A percentile compares a stretch with the other conserved stretches of the same genome.
Conservation (phyloP, 768 basidiomycete species). For the Neoboletus subvelutipes region DNA sequence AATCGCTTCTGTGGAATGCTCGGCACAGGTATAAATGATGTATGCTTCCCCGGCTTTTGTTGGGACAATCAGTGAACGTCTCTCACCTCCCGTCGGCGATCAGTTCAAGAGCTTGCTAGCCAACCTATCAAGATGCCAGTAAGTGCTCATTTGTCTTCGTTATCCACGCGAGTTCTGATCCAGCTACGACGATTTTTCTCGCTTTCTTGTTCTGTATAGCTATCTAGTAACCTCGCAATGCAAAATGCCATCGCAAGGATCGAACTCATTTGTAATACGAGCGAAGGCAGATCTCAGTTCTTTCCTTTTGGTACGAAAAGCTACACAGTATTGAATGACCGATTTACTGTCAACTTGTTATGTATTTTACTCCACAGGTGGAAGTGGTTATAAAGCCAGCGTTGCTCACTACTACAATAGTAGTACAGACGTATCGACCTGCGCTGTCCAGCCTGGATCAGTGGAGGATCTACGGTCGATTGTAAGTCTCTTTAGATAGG, state of each 20-base stretch:
- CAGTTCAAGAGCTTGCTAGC: not conserved
- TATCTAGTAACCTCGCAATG: not conserved
- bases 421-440: slow-evolving; percentile 5
- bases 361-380: slow-evolving; percentile 1
- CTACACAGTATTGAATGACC: not conserved
- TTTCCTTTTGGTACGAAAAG: slow-evolving; percentile 6
- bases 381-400: slow-evolving; percentile 12
- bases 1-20: not conserved
- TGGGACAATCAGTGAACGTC: not conserved
- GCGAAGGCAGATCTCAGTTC: slow-evolving; percentile 9
- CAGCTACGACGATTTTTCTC: not conserved
- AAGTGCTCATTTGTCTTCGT: not conserved
- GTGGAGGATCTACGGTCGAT: slow-evolving; percentile 4
- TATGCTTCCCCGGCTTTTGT: not conserved
- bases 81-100: not conserved
- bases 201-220: not conserved
- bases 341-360: not conserved
- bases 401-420: slow-evolving; percentile 11
- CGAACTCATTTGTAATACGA: not conserved
- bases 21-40: not conserved
- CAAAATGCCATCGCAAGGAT: slow-evolving; percentile 2
- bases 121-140: not conserved
- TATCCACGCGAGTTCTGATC: not conserved
- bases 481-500: not conserved
- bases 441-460: slow-evolving; percentile 15